phyloP scores from a whole-genome alignment of 345 rosid genomes.

The Acer negundo region DNA sequence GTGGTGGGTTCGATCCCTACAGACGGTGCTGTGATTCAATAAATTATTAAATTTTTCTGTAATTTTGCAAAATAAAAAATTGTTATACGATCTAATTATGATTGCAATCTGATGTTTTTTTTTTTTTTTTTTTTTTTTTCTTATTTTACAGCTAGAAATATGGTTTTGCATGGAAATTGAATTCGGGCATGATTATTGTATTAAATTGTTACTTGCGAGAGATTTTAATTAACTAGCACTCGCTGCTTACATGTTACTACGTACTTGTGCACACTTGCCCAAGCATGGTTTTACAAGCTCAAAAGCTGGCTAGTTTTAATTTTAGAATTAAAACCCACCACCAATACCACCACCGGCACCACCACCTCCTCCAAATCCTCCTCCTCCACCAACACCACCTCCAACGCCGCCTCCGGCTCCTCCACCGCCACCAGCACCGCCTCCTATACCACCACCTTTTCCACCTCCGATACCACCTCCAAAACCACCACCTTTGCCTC shows the following conservation, averaged over 20 bases:
- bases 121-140: no score
- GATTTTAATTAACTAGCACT: neutral
- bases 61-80: no score
- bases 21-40: slow-evolving; percentile 44
- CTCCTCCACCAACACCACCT: neutral
- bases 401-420: slow-evolving; percentile 9
- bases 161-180: neutral
- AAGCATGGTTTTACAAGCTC: slow-evolving; percentile 6
- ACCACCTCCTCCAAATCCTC: neutral
- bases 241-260: neutral
- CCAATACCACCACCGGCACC: neutral
- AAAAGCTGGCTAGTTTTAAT: neutral
- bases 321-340: neutral
- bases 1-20: slow-evolving; percentile 78
- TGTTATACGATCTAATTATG: no score
- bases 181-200: neutral
- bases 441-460: neutral
- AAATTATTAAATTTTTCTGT: neutral
- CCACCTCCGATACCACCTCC: neutral
- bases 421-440: slow-evolving; percentile 17
- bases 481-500: no score
- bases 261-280: neutral
- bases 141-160: no score
- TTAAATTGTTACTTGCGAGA: neutral
- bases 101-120: no score